Evolutionary conservation across 2,329 filamentous ascomycete species (phyloP), one percentile per base, ranked within the genome.

Genomic region (Aspergillus sp.): DNA sequence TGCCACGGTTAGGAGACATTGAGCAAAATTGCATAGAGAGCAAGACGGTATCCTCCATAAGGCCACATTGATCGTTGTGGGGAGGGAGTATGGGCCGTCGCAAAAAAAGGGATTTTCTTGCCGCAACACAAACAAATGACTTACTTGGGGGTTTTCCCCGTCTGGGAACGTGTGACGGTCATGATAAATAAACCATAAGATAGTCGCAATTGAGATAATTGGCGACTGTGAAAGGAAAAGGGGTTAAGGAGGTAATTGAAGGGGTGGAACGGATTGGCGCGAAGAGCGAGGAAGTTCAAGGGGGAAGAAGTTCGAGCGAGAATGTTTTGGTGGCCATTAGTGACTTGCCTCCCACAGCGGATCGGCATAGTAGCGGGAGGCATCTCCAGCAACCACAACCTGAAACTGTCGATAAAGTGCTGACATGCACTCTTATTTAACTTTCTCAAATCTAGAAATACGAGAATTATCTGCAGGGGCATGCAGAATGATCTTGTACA

Each of bases 141-240:
- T 66, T 73, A 80, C 77, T 68, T 78, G 57, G 77, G 76, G 54
- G 76, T 78, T 64, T 76, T 77, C 59, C 76, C 76, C 58, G 77
- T 74, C 65, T 80, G 76, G 41, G 77, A 79, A 52, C 78, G 76
- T 49, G 77, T 80, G 49, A 77, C 58, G 47, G 72, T 74, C 76
- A 78, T 78, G 49, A 53, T 66, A 43, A 47, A 41, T 47, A 51
- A 50, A 55, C 53, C 61, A 60, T 60, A 49, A 22, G 44, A 58
- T 38, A 36, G 14, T 17, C 36, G 26, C 17, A 35, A 43, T 48
- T 42, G 19, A 35, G 19, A 32, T 7, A 22, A 9, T 30, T 41
- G 19, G 50, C 58, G 16, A 55, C 36, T 38, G 35, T 33, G 22
- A 19, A 17, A 40, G 17, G 11, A 42, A 42, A 42, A 16, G 32